Evolutionary conservation across 202 grass and related monocot species (phyloP).

Genomic region (Schoenoplectus triqueter): DNA sequence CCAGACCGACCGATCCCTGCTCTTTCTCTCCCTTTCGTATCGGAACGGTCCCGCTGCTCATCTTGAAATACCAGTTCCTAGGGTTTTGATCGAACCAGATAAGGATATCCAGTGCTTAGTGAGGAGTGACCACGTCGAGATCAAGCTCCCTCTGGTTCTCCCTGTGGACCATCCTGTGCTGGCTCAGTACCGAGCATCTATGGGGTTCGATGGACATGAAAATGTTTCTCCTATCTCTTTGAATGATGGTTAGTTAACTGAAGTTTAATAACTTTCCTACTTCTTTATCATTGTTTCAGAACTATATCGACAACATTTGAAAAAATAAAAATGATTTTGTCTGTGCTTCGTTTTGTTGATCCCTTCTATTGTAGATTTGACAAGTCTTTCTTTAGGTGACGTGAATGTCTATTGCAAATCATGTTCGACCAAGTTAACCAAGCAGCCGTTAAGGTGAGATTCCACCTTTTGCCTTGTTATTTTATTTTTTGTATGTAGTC

Average conservation of each 20-base stretch:
- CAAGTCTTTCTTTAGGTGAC: slow-evolving; percentile 54
- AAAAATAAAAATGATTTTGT: background rate
- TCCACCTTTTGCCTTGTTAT: background rate
- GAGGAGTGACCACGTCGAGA: slow-evolving; percentile 66
- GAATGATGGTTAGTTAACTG: slow-evolving; percentile 51
- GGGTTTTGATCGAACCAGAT: slow-evolving; percentile 69
- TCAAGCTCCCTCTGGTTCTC: slow-evolving; percentile 73
- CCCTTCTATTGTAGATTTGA: slow-evolving; percentile 53
- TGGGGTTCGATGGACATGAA: slow-evolving; percentile 26
- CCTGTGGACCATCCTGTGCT: slow-evolving; percentile 81
- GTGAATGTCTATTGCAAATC: slow-evolving; percentile 73
- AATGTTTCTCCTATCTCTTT: slow-evolving; percentile 42
- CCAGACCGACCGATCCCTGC: slow-evolving; percentile 55
- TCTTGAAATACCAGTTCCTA: slow-evolving; percentile 69
- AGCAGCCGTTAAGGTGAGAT: slow-evolving; percentile 66
- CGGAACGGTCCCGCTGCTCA: slow-evolving; percentile 10
- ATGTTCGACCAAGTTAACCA: slow-evolving; percentile 75
- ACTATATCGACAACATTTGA: background rate
- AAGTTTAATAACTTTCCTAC: background rate
- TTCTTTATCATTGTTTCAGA: background rate
- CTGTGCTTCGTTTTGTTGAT: background rate
- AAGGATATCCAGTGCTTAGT: slow-evolving; percentile 47
- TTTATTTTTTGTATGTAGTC: slow-evolving; percentile 20
- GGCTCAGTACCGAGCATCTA: slow-evolving; percentile 35
- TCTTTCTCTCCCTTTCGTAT: slow-evolving; percentile 65